Evolutionary conservation across 768 basidiomycete genomes (phyloP), one percentile per base, ranked within the genome.

Genomic region (Tulasnella sp.): DNA sequence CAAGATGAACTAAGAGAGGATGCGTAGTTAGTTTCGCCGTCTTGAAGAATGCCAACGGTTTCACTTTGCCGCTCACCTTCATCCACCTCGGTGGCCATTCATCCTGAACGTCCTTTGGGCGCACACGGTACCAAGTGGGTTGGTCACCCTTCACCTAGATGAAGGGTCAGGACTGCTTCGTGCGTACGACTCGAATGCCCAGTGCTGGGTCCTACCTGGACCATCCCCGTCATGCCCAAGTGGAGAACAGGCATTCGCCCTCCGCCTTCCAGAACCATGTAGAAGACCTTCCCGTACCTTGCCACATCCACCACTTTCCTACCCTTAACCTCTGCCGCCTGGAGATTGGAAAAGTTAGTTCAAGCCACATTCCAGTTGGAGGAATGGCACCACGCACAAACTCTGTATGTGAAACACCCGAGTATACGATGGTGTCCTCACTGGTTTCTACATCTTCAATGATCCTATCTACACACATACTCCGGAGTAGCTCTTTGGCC

Each of bases 191-290:
- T n/a, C n/a, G n/a, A 24, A 59, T 11, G 8, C 17, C 21, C 19
- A 15, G 48, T 11, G 9, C 17, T 24, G 27, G 9, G 29, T 49
- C 48, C 13, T 4, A 81, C 84, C 72, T 84, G 82, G 32, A 89
- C 73, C 80, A 82, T 85, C n/a, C 87, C 87, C 1, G 86, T 88
- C 88, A 89, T 90, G 1, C 87, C 88, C 64, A 89, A 86, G 67
- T 89, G 87, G 50, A 88, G 70, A 2, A 88, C 82, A 3, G 86
- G 86, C 63, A 79, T 68, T 65, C 74, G 75, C 0, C 85, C 86
- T 13, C 72, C 61, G 5, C 84, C 85, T 29, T 79, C 77, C 2
- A 89, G 74, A 45, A 77, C 75, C 10, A 89, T 68, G 65, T 84
- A 90, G 64, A 73, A 73, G 3, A 67, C 66, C 64, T 73, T 73